Evolutionary conservation across 768 basidiomycete species (phyloP), one percentile per base, ranked within the genome.

Genomic region (Pilatotrama ljubarskyi): DNA sequence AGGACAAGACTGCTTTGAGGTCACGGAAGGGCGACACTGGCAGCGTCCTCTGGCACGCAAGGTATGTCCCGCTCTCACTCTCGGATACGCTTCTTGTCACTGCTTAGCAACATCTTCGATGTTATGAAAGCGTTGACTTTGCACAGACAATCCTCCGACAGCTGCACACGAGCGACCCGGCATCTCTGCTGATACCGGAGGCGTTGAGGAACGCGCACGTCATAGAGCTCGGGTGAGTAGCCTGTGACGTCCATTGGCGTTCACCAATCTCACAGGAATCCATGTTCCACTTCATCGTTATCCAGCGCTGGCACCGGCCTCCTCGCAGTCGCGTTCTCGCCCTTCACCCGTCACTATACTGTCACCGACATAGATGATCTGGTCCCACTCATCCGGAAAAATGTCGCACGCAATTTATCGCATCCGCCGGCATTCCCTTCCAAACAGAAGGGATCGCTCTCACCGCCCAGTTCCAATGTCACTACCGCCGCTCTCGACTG

Each of bases 11-110:
- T 3, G 84, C 89, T 4, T 73, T 94, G 48, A 79, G 85, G 22
- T 85, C 79, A 50, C 79, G 89, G 26, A 87, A 83, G 61, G 93
- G 93, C 3, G 93, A 94, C 66, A 94, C 92, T 1, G 91, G 91
- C 0, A 91, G 91, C 63, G 89, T 94, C 2, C 71, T 94, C 2
- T 95, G 92, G 92, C 83, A 82, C 72, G 88, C 90, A 44, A 93
- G 91, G 91, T 90, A 58, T 38, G 74, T 29, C 17, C 2, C n/a
- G 48, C 18, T 22, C 17, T 11, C 37, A n/a, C 32, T 22, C 17
- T 35, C 24, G 26, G 51, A 46, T 32, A 10, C 43, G 15, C 25
- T 35, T 46, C 51, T 13, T 17, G 17, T 17, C n/a, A 40, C 18
- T 42, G 14, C 14, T 14, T 42, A 18, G 24, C n/a, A 43, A n/a